Base-by-base conservation (phyloP, 140 eudicot species). In the Erigeron philadelphicus region DNA sequence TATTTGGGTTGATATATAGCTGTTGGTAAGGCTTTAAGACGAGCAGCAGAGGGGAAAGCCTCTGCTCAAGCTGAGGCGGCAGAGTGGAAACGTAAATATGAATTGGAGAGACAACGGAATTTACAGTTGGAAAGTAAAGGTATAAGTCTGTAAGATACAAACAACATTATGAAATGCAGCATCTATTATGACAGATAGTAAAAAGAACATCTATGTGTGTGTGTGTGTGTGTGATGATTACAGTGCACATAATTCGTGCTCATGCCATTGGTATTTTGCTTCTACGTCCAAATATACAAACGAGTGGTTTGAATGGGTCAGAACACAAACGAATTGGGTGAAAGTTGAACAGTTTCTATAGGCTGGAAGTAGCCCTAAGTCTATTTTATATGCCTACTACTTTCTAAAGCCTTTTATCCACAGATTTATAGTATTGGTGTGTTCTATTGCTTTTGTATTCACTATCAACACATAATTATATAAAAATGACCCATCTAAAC, bases 71-170 rank as follows among this genome's bases (percentile, higher is more conserved):
- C 96, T 23, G 96, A 89, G 76, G 96, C 96, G 9, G 80, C 85
- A 61, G 96, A 89, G 64, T 89, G 96, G 96, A 86, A 89, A 76
- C 95, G 96, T 10, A 89, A 86, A 75, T 89, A 80, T 77, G 96
- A 89, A 79, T 64, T 84, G 70, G 91, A 86, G 84, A 78, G 84
- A 71, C 72, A 65, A 31, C 78, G 76, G 46, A 86, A 84, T 71
- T 18, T 72, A 76, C 90, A 75, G 61, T 76, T 89, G 86, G 95
- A 86, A 72, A 72, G 70, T 55, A 84, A 82, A 86, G 96, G 96
- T 84, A 1, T 18, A 21, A 21, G 1, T n/a, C n/a, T n/a, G n/a
- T 21, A 59, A 63, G 11, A 31, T 15, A 61, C 12, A 3, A 57
- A 17, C 50, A 52, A 50, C 35, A 31, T 41, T n/a, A 61, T 25